Base-by-base conservation (phyloP, 345 rosid genomes). In the Geranium rotundifolium region DNA sequence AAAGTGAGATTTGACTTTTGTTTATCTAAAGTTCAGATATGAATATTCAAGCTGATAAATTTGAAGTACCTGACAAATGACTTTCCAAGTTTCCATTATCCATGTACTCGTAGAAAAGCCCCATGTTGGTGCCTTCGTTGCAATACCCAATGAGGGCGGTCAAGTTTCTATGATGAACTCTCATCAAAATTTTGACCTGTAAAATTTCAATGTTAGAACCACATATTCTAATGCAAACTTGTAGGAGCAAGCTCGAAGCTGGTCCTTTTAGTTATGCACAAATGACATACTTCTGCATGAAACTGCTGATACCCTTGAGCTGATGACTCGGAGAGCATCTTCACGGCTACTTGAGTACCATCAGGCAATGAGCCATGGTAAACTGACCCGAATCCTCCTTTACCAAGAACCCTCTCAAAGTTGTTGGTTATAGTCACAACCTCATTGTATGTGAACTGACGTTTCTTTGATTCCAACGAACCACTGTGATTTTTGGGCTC, bases 341-440 rank as follows among this genome's bases (percentile, higher is more conserved):
- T 82, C 8, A 84, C 85, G 0, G 86, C 85, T 27, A 84, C 89
- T 76, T 80, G 70, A 60, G 75, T 72, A 29, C 71, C 75, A 66
- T 75, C 72, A n/a, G 41, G 41, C 41, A 34, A 34, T 5, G 41
- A 5, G 14, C 52, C 52, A 14, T 46, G 52, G 52, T 46, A 46
- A 30, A 73, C 73, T 65, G 56, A 65, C 37, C 70, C 72, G 57
- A 65, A 69, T 46, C 73, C 77, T 65, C 77, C 77, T 62, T 75
- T 69, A 30, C 82, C 82, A 20, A 74, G 57, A 30, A 67, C 50
- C 13, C 66, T 71, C 29, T 61, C 54, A 58, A 78, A 78, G 67
- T 69, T 75, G 54, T 78, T 62, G 0, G 82, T 78, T 9, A 72
- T 75, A 30, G 30, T 66, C 15, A 61, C 57, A 16, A 78, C 64